A percentile compares a stretch with the other conserved stretches of the same genome.
Evolutionary conservation across 2,329 filamentous ascomycete species (phyloP).

Genomic region (Microascus cirrosus): DNA sequence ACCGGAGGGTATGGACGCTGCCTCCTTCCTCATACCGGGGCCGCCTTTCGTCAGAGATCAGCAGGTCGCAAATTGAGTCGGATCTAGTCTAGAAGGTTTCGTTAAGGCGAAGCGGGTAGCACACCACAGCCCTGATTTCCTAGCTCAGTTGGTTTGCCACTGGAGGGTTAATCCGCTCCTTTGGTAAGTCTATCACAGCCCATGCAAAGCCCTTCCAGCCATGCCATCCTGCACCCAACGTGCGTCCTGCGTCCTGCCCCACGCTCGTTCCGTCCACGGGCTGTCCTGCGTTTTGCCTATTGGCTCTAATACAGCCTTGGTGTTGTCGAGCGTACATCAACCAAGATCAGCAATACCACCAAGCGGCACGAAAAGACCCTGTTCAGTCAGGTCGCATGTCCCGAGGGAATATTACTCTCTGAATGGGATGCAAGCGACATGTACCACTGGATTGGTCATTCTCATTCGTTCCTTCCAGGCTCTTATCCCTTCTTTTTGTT

Average conservation of each 20-base stretch:
- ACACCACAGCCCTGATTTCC: neutral
- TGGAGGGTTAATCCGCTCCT: neutral
- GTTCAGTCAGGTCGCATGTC: no score
- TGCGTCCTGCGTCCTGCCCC: neutral
- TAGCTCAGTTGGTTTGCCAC: neutral
- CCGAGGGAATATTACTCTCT: no score
- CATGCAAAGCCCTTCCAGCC: neutral
- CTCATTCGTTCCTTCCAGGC: neutral
- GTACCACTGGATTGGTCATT: neutral
- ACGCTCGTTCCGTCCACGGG: neutral
- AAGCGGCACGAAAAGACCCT: no score
- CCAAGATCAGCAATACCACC: neutral
- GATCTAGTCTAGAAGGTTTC: neutral
- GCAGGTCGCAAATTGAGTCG: neutral
- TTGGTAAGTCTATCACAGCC: neutral
- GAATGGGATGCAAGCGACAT: neutral
- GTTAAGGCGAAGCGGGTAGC: neutral
- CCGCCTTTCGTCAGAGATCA: neutral
- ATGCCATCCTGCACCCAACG: neutral
- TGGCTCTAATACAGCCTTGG: neutral
- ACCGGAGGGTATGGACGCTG: neutral
- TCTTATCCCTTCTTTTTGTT: neutral
- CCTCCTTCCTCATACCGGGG: neutral
- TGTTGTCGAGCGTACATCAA: neutral
- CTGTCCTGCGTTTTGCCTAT: neutral